Percentiles rank a stretch among this genome's conserved stretches.
These are phyloP conservation scores for Vicia faba DNA, from an alignment of 306 rosid genomes.

Conservation along the genomic window DNA sequence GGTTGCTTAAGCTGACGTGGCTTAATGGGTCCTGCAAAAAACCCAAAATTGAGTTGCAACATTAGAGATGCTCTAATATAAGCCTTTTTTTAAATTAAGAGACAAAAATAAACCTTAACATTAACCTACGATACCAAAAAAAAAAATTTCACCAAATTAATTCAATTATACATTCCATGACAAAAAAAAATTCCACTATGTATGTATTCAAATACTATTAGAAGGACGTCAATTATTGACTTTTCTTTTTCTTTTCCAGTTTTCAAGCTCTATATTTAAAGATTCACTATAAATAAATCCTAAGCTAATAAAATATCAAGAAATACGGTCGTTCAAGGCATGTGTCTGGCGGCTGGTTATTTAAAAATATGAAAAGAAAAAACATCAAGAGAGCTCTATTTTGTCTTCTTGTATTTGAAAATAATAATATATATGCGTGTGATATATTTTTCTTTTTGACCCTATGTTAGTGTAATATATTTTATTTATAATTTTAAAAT, in stretches of 20 bases:
- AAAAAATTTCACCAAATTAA: too few relatives aligned
- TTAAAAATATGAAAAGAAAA: conserved; percentile 14
- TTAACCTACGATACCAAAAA: too few relatives aligned
- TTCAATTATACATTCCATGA: conserved; percentile 15
- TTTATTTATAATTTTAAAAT: conserved; percentile 13
- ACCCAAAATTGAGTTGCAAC: too few relatives aligned
- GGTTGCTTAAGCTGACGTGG: too few relatives aligned
- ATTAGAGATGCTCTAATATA: too few relatives aligned
- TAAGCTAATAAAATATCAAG: conserved; percentile 18
- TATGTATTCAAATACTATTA: conserved; percentile 26
- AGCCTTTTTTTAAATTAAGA: too few relatives aligned
- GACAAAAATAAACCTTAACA: too few relatives aligned
- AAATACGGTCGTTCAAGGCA: conserved; percentile 39
- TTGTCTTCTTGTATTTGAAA: conserved; percentile 41
- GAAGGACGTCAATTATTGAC: conserved; percentile 32
- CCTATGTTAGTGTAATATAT: conserved; percentile 18
- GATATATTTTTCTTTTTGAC: conserved; percentile 14
- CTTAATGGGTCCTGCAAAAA: too few relatives aligned
- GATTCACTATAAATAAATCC: conserved; percentile 20
- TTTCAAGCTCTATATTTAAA: conserved; percentile 26
- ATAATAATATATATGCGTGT: conserved; percentile 26
- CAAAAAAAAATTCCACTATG: background rate
- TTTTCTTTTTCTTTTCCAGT: conserved; percentile 27
- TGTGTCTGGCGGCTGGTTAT: conserved; percentile 47
- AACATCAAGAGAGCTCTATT: conserved; percentile 35